Evolutionary conservation across 1,139 yeast genomes (phyloP).

Genomic region (Scheffersomyces cryptocercus): DNA sequence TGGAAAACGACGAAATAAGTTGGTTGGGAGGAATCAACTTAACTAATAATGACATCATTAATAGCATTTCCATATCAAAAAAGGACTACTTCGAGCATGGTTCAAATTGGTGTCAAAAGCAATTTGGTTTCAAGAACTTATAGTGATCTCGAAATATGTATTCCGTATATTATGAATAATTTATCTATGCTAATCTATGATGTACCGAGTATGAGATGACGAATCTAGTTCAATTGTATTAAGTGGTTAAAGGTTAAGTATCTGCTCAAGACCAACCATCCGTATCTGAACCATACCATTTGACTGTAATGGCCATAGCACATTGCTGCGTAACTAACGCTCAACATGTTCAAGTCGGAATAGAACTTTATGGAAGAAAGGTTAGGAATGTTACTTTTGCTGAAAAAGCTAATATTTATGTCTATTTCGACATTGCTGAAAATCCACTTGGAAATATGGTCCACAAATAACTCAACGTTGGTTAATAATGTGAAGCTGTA

Average conservation of each 20-base stretch:
- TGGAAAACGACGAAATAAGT: conserved; percentile 26
- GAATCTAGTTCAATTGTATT: conserved; percentile 21
- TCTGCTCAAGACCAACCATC: conserved; percentile 79
- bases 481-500: conserved; percentile 54
- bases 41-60: conserved; percentile 51
- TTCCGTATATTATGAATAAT: conserved; percentile 2
- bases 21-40: conserved; percentile 53
- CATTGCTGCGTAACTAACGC: conserved; percentile 74
- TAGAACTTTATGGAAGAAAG: conserved; percentile 42
- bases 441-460: conserved; percentile 30
- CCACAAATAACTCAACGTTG: conserved; percentile 43
- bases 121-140: conserved; percentile 62
- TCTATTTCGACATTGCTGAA: conserved; percentile 37
- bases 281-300: conserved; percentile 94
- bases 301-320: conserved; percentile 81
- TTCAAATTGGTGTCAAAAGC: conserved; percentile 72
- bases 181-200: conserved; percentile 1
- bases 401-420: conserved; percentile 44
- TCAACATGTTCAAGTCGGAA: conserved; percentile 58
- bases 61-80: conserved; percentile 62
- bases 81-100: conserved; percentile 89
- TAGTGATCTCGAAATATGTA: conserved; percentile 7
- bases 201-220: not conserved
- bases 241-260: conserved; percentile 77
- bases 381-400: conserved; percentile 13